Evolutionary conservation across 1,284 basidiomycete genomes (phyloP), one percentile per base, ranked within the genome.

Genomic region (Schizopora paradoxa): DNA sequence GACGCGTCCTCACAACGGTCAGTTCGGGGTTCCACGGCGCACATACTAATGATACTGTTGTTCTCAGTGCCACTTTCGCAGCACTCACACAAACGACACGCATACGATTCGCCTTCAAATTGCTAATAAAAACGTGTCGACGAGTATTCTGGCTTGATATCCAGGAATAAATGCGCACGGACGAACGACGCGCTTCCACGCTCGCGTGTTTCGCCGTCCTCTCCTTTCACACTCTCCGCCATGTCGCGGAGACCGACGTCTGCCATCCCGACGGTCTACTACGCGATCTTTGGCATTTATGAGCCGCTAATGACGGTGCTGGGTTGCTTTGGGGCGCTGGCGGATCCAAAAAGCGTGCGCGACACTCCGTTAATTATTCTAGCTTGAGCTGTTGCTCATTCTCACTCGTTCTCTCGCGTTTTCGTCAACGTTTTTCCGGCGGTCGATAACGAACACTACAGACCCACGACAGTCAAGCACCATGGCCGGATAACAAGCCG

Each of bases 381-480:
- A 21, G 37, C 31, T 13, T 28, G 38, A 28, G 34, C 28, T 43
- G 19, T 26, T 37, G 14, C 28, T 25, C 23, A 31, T 41, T 39
- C 43, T 36, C 47, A 47, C 19, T 45, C 36, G 40, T 38, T 39
- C n/a, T n/a, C n/a, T n/a, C n/a, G n/a, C 53, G 8, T 14, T 14
- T 31, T 31, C 14, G 28, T 14, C 28, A 31, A 31, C 10, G 8
- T 14, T 14, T 31, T 14, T 8, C 28, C 19, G 5, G 6, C 14
- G 35, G 10, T 2, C 4, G 14, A 13, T 11, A 6, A 26, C 35
- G 18, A 8, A 5, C 28, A 33, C 42, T 32, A 43, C 55, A 87
- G 84, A 74, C 75, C 4, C 79, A 87, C 54, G 81, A 86, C 54
- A 64, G 72, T 33, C 85, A 87, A 62, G 85, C 84, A 5, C 82